A percentile compares a stretch with the other conserved stretches of the same genome.
Conservation (phyloP, 2,329 filamentous ascomycete genomes). For the Talaromyces sp. region DNA sequence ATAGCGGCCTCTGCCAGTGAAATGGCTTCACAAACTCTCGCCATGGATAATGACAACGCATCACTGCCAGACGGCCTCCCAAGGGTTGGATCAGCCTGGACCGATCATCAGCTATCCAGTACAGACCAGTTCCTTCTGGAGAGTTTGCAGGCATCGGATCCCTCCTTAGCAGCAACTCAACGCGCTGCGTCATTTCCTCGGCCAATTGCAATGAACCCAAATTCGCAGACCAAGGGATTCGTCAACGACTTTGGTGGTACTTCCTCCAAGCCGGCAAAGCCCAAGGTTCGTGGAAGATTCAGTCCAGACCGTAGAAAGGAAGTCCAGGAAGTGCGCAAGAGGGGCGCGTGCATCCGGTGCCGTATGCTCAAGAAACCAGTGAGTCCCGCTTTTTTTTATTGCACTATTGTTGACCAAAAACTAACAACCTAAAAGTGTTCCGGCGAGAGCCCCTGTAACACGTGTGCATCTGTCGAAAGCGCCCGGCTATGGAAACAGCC, state of each 20-base stretch:
- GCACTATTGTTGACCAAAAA: constrained; percentile 1
- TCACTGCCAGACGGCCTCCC: constrained; percentile 24
- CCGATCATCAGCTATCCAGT: constrained; percentile 30
- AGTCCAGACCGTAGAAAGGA: constrained; percentile 53
- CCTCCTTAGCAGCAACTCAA: constrained; percentile 34
- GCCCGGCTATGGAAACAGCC: constrained; percentile 58
- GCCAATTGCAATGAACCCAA: constrained; percentile 40
- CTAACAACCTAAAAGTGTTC: constrained; percentile 42
- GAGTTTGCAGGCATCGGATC: constrained; percentile 37
- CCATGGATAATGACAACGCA: constrained; percentile 30
- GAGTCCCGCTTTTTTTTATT: constrained; percentile 13
- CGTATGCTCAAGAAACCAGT: constrained; percentile 61
- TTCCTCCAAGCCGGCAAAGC: constrained; percentile 39
- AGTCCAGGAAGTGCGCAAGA: constrained; percentile 56
- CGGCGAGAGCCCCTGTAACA: constrained; percentile 55
- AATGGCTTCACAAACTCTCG: constrained; percentile 37
- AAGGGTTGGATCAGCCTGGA: constrained; percentile 27
- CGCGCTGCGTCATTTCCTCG: constrained; percentile 36
- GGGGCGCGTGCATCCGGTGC: constrained; percentile 59
- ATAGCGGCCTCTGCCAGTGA: constrained; percentile 45
- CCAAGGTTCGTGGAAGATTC: constrained; percentile 53
- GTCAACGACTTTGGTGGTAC: constrained; percentile 36
- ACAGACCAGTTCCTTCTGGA: constrained; percentile 37
- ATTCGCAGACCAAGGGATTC: constrained; percentile 33
- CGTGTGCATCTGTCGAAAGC: constrained; percentile 56